Percentiles rank a stretch among this genome's conserved stretches.
phyloP scores from a whole-genome alignment of 257 asterid species.

The Lantana camara region DNA sequence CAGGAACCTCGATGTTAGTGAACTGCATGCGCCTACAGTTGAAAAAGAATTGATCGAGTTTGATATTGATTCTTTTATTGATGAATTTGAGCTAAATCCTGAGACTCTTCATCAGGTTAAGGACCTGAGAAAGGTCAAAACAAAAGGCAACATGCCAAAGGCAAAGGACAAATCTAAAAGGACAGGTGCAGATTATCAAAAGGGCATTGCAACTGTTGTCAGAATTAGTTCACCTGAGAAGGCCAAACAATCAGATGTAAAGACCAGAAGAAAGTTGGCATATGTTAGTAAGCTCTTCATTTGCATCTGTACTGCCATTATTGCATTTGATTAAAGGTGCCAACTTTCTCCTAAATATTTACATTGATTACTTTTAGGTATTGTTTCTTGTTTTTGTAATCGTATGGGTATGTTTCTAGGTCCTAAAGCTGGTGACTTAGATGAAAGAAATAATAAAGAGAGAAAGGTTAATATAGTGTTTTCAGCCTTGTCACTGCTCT shows the following conservation, averaged over 20 bases:
- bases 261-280: slow-evolving; percentile 37
- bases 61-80: slow-evolving; percentile 18
- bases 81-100: slow-evolving; percentile 14
- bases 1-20: slow-evolving; percentile 25
- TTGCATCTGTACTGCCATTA: slow-evolving; percentile 7
- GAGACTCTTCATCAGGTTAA: slow-evolving; percentile 28
- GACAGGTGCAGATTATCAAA: slow-evolving; percentile 25
- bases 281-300: slow-evolving; percentile 45
- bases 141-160: slow-evolving; percentile 26
- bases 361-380: neutral
- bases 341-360: neutral
- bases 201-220: slow-evolving; percentile 28
- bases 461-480: neutral
- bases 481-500: slow-evolving; percentile 1
- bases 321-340: slow-evolving; percentile 1
- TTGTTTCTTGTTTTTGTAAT: slow-evolving; percentile 6
- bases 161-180: slow-evolving; percentile 17
- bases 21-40: slow-evolving; percentile 18
- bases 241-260: slow-evolving; percentile 22
- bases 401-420: slow-evolving; percentile 7
- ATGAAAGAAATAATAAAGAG: neutral
- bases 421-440: neutral
- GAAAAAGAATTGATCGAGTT: slow-evolving; percentile 16
- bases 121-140: slow-evolving; percentile 18
- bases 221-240: slow-evolving; percentile 24